Conservation (phyloP, 805 yeast genomes). For the Cyberlindnera petersonii region DNA sequence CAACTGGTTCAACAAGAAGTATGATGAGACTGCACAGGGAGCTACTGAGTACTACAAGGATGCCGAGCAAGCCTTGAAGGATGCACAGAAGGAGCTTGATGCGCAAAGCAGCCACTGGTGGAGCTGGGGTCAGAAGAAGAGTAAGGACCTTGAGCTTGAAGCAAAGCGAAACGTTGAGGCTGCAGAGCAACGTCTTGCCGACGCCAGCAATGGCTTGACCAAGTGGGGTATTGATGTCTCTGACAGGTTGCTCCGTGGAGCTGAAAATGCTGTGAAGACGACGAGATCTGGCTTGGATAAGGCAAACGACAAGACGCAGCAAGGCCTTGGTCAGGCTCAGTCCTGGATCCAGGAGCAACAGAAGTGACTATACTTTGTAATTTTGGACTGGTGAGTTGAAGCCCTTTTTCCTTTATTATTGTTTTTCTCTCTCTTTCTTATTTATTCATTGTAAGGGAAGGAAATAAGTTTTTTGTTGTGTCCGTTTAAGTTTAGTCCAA, state of each 20-base stretch:
- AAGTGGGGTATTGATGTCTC: constrained; percentile 30
- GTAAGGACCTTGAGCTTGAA: constrained; percentile 31
- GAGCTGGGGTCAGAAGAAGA: constrained; percentile 35
- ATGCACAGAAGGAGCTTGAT: constrained; percentile 33
- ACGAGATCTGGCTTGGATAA: constrained; percentile 26
- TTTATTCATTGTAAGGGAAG: too few species aligned
- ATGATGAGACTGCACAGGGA: constrained; percentile 23
- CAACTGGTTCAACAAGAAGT: constrained; percentile 25
- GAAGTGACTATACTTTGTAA: too few species aligned
- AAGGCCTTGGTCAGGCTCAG: constrained; percentile 22
- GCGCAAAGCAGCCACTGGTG: constrained; percentile 36
- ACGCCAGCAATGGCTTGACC: constrained; percentile 16
- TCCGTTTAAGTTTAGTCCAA: too few species aligned
- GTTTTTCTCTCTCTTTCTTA: too few species aligned
- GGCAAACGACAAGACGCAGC: constrained; percentile 23
- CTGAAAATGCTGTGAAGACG: constrained; percentile 28
- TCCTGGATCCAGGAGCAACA: constrained; percentile 25
- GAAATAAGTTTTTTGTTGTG: too few species aligned
- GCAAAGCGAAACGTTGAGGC: constrained; percentile 32
- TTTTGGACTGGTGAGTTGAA: too few species aligned
- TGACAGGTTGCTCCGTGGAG: constrained; percentile 30
- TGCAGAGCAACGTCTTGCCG: constrained; percentile 20
- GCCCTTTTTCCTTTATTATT: too few species aligned
- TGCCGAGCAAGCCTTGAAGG: constrained; percentile 30
- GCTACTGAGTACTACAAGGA: constrained; percentile 30